These are phyloP conservation scores for Chaetomium olivaceum DNA, from an alignment of 2,329 filamentous ascomycete species.

Conservation along the genomic window DNA sequence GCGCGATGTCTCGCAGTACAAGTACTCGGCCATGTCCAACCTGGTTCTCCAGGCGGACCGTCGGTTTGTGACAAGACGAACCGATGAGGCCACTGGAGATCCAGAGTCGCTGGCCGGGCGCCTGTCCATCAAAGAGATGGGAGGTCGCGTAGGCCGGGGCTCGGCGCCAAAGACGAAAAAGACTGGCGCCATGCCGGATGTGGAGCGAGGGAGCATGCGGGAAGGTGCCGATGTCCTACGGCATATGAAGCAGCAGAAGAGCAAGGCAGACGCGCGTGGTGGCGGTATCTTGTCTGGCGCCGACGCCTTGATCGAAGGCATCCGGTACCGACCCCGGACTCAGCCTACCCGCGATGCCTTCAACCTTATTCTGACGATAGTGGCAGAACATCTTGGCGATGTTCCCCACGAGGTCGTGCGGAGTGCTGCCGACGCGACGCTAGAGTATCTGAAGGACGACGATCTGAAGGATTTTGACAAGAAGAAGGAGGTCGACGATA, in stretches of 20 bases:
- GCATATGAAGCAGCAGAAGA: conserved; percentile 80
- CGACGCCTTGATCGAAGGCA: conserved; percentile 85
- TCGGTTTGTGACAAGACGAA: conserved; percentile 88
- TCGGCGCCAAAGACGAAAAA: conserved; percentile 80
- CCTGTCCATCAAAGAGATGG: conserved; percentile 94
- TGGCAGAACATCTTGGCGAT: conserved; percentile 85
- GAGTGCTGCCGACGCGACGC: conserved; percentile 87
- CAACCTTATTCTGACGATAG: conserved; percentile 89
- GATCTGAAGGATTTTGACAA: conserved; percentile 96
- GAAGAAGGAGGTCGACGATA: conserved; percentile 95
- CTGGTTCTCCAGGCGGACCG: conserved; percentile 99
- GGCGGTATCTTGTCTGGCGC: conserved; percentile 79
- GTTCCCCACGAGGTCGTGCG: conserved; percentile 88
- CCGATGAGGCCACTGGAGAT: conserved; percentile 93
- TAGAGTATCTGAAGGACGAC: conserved; percentile 93
- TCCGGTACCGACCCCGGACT: conserved; percentile 89
- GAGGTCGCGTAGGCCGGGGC: conserved; percentile 77
- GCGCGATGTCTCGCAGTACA: conserved; percentile 92
- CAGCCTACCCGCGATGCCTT: conserved; percentile 90
- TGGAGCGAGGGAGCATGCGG: conserved; percentile 72
- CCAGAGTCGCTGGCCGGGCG: conserved; percentile 95
- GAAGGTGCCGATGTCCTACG: conserved; percentile 84
- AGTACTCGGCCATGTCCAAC: conserved; percentile 99
- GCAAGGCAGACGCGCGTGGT: conserved; percentile 74
- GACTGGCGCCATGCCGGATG: conserved; percentile 63